Percentiles rank a stretch among this genome's conserved stretches.
These are phyloP conservation scores for Saussurea involucrata DNA, from an alignment of 129 eudicot species.

Conservation along the genomic window DNA sequence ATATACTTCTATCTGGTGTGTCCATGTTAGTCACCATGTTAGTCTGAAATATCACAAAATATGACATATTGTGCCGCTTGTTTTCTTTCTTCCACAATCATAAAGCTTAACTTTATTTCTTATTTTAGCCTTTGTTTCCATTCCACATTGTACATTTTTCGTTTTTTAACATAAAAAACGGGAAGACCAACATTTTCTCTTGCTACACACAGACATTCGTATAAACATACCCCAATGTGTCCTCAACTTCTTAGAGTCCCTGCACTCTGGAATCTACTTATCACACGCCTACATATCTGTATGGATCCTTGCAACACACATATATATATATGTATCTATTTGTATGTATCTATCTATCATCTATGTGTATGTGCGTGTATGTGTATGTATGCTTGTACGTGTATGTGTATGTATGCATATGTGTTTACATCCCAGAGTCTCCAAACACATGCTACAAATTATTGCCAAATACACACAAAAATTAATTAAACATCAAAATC, in stretches of 20 bases:
- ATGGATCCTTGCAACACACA: not conserved
- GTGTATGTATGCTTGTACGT: no score
- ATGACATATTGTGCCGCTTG: not conserved
- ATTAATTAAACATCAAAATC: not conserved
- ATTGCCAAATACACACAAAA: not conserved
- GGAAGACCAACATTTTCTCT: not conserved
- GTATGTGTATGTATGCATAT: no score
- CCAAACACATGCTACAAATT: not conserved
- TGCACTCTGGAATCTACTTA: not conserved
- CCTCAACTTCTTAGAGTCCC: not conserved
- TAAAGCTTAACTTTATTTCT: not conserved
- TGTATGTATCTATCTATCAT: no score
- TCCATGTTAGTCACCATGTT: not conserved
- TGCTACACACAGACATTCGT: not conserved
- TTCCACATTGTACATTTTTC: not conserved
- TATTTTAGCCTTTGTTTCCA: not conserved
- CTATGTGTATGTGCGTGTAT: no score
- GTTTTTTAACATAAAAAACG: no score
- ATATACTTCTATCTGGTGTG: not conserved
- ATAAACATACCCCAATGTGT: not conserved
- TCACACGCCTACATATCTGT: not conserved
- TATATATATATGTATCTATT: no score
- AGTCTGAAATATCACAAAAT: not conserved
- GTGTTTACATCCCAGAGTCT: not conserved
- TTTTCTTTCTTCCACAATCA: not conserved